Base-by-base conservation (phyloP, 495 filamentous ascomycete genomes). In the Bacidia rubella region DNA sequence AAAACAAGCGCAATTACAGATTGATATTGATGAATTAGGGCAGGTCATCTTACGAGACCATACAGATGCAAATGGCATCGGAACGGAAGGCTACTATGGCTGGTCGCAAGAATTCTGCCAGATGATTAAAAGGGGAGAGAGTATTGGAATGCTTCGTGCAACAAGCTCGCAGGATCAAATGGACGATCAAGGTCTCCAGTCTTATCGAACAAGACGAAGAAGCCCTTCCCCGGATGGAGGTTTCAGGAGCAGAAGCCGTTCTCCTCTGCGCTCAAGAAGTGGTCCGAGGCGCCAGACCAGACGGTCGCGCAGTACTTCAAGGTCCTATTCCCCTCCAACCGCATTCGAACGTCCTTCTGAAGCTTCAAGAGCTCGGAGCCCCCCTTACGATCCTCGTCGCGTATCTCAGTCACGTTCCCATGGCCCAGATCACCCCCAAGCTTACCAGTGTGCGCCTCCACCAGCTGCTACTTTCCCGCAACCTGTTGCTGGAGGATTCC, bases 31-130 rank as follows among this genome's bases (percentile, higher is more conserved):
- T 59, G 78, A 81, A 53, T 70, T 94, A 24, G 88, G 89, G 17
- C 83, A 90, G 62, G 63, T 70, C 7, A 66, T 88, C 10, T 61
- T 80, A 11, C 63, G 74, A 1, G 79, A 85, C 52, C 74, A 78
- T 54, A 71, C 74, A 10, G 78, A 74, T 1, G 81, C 79, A 0
- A 78, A 85, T 11, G 65, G 81, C 19, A 49, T 70, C 10, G 60
- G 66, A n/a, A 79, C 80, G 7, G 80, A 90, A 27, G 81, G 79
- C 7, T 93, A 94, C 60, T 92, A 92, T 61, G 88, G 86, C 35
- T 95, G 88, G 88, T 88, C 84, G 12, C 77, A 74, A 42, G 66
- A 69, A 7, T 95, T 93, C 57, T 93, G 86, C 66, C 74, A 85
- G 57, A 81, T 82, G 55, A 93, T 90, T 84, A 86, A 74, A 49